A percentile compares a stretch with the other conserved stretches of the same genome.
phyloP scores from a whole-genome alignment of 345 rosid genomes.

The Raphanus sativus region DNA sequence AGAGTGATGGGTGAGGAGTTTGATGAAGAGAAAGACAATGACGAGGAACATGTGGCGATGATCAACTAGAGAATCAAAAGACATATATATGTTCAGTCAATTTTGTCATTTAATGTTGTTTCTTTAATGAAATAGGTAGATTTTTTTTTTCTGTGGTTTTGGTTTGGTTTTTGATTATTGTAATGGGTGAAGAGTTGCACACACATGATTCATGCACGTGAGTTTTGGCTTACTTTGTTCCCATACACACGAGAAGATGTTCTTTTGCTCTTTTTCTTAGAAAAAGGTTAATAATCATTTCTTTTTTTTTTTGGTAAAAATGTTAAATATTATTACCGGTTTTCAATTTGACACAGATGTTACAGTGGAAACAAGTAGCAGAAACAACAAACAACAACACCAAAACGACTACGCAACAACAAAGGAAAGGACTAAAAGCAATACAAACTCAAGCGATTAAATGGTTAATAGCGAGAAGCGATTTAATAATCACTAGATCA shows the following conservation, averaged over 20 bases:
- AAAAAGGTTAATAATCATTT: conserved; percentile 15
- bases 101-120: conserved; percentile 11
- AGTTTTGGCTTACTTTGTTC: conserved; percentile 11
- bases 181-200: neutral
- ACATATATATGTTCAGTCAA: neutral
- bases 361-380: too few species aligned
- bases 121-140: neutral
- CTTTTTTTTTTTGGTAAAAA: neutral
- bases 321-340: too few species aligned
- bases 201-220: conserved; percentile 11
- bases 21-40: conserved; percentile 33
- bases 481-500: too few species aligned
- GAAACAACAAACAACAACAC: too few species aligned
- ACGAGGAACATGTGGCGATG: conserved; percentile 20
- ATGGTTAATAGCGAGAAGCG: too few species aligned
- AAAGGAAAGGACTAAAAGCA: too few species aligned
- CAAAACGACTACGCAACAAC: too few species aligned
- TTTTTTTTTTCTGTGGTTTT: neutral
- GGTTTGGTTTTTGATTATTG: conserved; percentile 7
- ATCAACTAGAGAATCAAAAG: neutral
- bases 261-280: neutral
- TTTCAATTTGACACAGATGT: too few species aligned
- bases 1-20: conserved; percentile 31
- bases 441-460: too few species aligned
- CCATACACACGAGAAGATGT: neutral